Evolutionary conservation across 2,329 filamentous ascomycete genomes (phyloP).

Genomic region (Aspergillus puulaauensis): DNA sequence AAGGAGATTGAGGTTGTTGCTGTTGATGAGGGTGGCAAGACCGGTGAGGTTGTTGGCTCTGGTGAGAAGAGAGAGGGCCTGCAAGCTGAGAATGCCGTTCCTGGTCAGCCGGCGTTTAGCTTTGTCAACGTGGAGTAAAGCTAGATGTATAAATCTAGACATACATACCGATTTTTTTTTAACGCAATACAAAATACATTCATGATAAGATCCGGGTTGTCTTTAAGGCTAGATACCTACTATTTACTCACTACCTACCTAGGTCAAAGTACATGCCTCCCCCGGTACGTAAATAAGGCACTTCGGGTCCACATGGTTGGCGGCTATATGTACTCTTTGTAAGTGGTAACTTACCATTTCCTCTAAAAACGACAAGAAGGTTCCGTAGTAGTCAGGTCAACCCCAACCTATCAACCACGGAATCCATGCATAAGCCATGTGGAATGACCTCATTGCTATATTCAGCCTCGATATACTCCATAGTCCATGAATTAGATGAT

Average conservation of each 20-base stretch:
- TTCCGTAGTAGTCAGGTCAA: neutral
- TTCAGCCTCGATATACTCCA: neutral
- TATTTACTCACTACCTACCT: too few relatives aligned
- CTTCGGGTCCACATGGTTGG: too few relatives aligned
- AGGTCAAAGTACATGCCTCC: too few relatives aligned
- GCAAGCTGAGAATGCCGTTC: constrained; percentile 73
- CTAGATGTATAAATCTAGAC: neutral
- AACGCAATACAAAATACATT: neutral
- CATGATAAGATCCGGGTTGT: neutral
- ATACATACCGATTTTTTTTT: neutral
- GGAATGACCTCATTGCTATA: constrained; percentile 6
- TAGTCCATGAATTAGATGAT: neutral
- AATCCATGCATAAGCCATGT: neutral
- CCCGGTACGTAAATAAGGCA: too few relatives aligned
- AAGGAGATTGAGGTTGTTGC: constrained; percentile 69
- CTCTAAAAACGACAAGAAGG: too few relatives aligned
- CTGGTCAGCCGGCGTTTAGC: constrained; percentile 76
- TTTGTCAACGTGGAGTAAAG: constrained; percentile 72
- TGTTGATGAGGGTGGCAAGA: constrained; percentile 61
- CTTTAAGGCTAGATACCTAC: too few relatives aligned
- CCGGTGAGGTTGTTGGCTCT: constrained; percentile 42
- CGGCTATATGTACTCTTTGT: too few relatives aligned
- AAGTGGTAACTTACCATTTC: too few relatives aligned
- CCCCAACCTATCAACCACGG: neutral
- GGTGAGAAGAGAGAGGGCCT: constrained; percentile 59